phyloP scores from a whole-genome alignment of 2,329 filamentous ascomycete genomes.

The Botrytis byssoidea region DNA sequence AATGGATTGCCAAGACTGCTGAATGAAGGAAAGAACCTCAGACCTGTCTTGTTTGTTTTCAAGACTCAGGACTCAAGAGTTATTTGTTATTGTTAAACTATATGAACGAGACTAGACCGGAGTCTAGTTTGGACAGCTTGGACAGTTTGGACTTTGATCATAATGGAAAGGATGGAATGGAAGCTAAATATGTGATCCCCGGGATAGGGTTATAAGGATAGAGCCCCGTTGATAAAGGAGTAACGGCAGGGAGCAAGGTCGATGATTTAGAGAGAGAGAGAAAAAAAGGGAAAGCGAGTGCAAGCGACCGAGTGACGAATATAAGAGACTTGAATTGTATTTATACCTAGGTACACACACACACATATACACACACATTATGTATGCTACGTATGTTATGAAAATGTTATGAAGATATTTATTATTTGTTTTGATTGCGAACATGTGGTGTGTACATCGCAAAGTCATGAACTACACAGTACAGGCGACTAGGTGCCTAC shows the following conservation, averaged over 20 bases:
- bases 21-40: constrained; percentile 2
- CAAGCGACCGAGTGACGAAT: neutral
- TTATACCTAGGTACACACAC: neutral
- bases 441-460: neutral
- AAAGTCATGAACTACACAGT: neutral
- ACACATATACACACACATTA: neutral
- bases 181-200: neutral
- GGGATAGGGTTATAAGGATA: neutral
- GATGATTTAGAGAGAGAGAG: neutral
- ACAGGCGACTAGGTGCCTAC: neutral
- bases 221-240: neutral
- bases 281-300: neutral
- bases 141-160: neutral
- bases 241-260: neutral
- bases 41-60: neutral
- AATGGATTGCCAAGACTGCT: neutral
- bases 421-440: neutral
- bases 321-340: neutral
- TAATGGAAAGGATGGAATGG: neutral
- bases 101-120: neutral
- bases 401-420: neutral
- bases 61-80: neutral
- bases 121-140: neutral
- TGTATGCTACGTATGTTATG: neutral
- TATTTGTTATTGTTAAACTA: neutral